These are phyloP conservation scores for Quambalaria eucalypti DNA, from an alignment of 1,284 basidiomycete species.

Conservation along the genomic window DNA sequence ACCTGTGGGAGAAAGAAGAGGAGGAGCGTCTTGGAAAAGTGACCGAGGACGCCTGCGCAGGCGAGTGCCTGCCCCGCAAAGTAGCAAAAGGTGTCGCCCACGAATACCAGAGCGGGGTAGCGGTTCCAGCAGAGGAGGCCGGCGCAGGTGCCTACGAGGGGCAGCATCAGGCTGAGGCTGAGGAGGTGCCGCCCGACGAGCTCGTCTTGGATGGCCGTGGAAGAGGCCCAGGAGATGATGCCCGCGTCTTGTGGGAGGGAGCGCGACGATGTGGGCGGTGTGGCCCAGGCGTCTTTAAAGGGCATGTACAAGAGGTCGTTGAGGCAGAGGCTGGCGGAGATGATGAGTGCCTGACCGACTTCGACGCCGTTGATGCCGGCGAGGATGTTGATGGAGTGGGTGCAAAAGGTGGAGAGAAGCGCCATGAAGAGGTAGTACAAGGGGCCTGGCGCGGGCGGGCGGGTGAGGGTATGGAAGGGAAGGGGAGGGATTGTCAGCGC, in stretches of 20 bases:
- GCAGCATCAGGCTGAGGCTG: slow-evolving; percentile 91
- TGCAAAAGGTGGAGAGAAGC: slow-evolving; percentile 87
- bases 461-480: background rate
- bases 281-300: background rate
- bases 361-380: slow-evolving; percentile 97
- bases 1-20: slow-evolving; percentile 96
- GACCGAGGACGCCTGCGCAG: slow-evolving; percentile 53
- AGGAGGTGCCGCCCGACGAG: slow-evolving; percentile 85
- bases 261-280: background rate
- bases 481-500: background rate
- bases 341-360: slow-evolving; percentile 77
- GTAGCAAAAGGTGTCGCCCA: slow-evolving; percentile 96
- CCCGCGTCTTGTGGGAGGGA: background rate
- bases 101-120: slow-evolving; percentile 86
- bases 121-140: slow-evolving; percentile 56
- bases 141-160: slow-evolving; percentile 76
- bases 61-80: slow-evolving; percentile 58
- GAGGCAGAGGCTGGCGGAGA: slow-evolving; percentile 75
- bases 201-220: slow-evolving; percentile 49
- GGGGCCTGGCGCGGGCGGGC: slow-evolving; percentile 68
- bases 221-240: slow-evolving; percentile 36
- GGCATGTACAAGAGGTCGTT: slow-evolving; percentile 75
- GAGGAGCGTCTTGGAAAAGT: slow-evolving; percentile 92
- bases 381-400: slow-evolving; percentile 97
- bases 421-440: slow-evolving; percentile 96